Percentiles rank a stretch among this genome's conserved stretches.
These are phyloP conservation scores for Phytopythium mirpurense DNA, from an alignment of 352 stramenopile species.

Conservation along the genomic window DNA sequence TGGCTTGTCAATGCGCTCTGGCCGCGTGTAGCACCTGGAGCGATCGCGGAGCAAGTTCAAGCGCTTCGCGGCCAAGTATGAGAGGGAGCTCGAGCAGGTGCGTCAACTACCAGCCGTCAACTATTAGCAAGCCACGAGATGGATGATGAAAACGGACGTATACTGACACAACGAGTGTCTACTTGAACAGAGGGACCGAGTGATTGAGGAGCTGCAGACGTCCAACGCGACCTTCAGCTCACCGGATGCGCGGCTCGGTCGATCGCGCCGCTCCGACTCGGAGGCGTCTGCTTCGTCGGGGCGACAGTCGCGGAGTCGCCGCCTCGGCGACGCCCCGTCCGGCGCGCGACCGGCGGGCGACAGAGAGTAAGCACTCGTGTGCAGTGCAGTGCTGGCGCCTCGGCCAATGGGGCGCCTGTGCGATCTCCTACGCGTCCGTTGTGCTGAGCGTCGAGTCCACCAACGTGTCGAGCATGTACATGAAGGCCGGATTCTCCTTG, in stretches of 20 bases:
- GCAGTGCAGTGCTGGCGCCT: too few relatives aligned
- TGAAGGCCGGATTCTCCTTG: conserved; percentile 81
- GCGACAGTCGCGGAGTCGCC: not conserved
- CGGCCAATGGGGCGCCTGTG: too few relatives aligned
- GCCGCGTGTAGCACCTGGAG: conserved; percentile 55
- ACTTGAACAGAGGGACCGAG: conserved; percentile 27
- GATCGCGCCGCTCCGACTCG: conserved; percentile 20
- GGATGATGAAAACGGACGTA: too few relatives aligned
- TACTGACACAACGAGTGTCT: not conserved
- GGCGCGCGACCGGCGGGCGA: not conserved
- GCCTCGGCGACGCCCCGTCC: not conserved
- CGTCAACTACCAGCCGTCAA: not conserved
- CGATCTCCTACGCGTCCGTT: not conserved
- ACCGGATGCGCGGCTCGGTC: conserved; percentile 19
- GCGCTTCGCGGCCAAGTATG: conserved; percentile 79
- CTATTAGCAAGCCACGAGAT: too few relatives aligned
- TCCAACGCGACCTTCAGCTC: conserved; percentile 41
- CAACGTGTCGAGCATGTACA: conserved; percentile 85
- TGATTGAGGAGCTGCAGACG: conserved; percentile 41
- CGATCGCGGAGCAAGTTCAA: conserved; percentile 84
- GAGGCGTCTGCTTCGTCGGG: conserved; percentile 31
- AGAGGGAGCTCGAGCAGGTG: conserved; percentile 80
- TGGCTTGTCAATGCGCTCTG: not conserved
- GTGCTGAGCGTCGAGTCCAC: conserved; percentile 53
- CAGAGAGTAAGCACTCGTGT: not conserved